These are phyloP conservation scores for Sordariomycetes sp. DNA, from an alignment of 2,329 filamentous ascomycete genomes.

Conservation along the genomic window DNA sequence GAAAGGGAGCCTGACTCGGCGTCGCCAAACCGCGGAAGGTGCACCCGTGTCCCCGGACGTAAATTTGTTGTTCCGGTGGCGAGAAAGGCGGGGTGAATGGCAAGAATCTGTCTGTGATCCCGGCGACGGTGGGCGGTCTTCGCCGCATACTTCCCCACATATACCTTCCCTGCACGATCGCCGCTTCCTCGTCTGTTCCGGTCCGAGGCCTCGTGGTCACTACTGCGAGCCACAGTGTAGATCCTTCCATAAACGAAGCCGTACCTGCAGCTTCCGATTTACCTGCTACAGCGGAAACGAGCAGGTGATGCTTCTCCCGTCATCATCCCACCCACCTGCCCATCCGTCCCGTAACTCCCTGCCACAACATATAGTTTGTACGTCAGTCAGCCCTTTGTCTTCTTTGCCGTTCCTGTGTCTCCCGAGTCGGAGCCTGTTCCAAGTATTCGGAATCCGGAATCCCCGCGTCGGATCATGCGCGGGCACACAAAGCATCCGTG, in stretches of 20 bases:
- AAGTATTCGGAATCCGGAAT: constrained; percentile 2
- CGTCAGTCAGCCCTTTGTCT: background rate
- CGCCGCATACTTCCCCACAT: background rate
- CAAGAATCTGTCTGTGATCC: too few relatives aligned
- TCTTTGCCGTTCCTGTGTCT: constrained; percentile 1
- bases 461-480: background rate
- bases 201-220: background rate
- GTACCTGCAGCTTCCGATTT: constrained; percentile 1
- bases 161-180: background rate
- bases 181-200: background rate
- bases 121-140: background rate
- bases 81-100: too few relatives aligned
- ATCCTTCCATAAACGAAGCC: constrained; percentile 3
- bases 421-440: background rate
- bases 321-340: background rate
- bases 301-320: background rate
- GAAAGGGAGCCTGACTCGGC: background rate
- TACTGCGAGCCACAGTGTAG: background rate
- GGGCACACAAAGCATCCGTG: too few relatives aligned
- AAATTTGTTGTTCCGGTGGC: background rate
- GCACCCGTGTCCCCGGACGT: background rate
- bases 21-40: background rate
- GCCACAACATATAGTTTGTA: background rate
- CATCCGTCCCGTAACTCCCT: background rate
- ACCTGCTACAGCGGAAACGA: background rate